A percentile compares a stretch with the other conserved stretches of the same genome.
Evolutionary conservation across 805 yeast genomes (phyloP).

Genomic region (Kodamaea nitidulidarum): DNA sequence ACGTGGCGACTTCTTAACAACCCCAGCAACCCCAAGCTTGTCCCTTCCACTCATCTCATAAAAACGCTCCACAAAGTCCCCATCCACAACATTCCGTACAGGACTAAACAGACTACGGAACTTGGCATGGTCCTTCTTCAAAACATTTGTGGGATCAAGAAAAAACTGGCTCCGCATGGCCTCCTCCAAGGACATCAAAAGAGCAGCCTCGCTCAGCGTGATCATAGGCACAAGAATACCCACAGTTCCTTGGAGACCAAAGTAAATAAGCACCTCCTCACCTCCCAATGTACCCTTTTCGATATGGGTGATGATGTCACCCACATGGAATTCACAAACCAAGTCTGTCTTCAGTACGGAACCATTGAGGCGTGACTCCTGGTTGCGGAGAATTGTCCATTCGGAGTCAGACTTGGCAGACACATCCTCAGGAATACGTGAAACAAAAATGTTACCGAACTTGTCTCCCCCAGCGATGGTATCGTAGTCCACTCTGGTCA

Average conservation of each 20-base stretch:
- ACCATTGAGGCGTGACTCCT: conserved; percentile 42
- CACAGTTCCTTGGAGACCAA: conserved; percentile 78
- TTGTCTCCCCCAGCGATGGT: conserved; percentile 84
- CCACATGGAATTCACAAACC: conserved; percentile 56
- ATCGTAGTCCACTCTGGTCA: conserved; percentile 62
- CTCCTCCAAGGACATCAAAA: conserved; percentile 53
- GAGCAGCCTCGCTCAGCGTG: conserved; percentile 56
- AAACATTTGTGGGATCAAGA: conserved; percentile 28
- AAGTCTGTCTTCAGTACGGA: conserved; percentile 49
- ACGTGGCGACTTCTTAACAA: conserved; percentile 43
- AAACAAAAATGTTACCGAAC: conserved; percentile 73
- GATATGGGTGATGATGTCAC: conserved; percentile 68
- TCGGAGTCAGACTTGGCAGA: conserved; percentile 52
- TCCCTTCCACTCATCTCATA: conserved; percentile 28
- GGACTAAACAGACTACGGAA: conserved; percentile 84
- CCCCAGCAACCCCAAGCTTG: conserved; percentile 35
- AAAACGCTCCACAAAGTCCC: conserved; percentile 74
- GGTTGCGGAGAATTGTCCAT: conserved; percentile 27
- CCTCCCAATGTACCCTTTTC: conserved; percentile 56
- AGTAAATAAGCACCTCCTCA: conserved; percentile 59
- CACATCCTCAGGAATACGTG: conserved; percentile 54
- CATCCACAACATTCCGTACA: conserved; percentile 72
- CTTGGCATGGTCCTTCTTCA: conserved; percentile 63
- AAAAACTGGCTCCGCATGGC: conserved; percentile 31
- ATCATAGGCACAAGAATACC: conserved; percentile 70